Evolutionary conservation across 495 filamentous ascomycete species (phyloP), one percentile per base, ranked within the genome.

Genomic region (Daldinia caldariorum): DNA sequence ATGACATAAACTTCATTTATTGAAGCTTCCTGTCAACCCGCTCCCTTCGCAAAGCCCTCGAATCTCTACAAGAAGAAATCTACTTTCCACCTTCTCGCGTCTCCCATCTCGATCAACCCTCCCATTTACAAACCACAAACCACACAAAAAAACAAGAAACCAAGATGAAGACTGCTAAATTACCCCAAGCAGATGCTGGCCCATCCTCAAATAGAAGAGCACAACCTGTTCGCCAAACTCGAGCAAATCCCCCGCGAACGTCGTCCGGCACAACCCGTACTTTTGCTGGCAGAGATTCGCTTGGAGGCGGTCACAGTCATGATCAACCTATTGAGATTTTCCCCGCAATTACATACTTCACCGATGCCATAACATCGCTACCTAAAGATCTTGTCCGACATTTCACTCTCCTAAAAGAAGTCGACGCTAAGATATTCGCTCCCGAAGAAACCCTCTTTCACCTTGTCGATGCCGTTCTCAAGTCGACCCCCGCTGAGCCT

Each of bases 301-400:
- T 85, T 61, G 74, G 79, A 63, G 73, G 76, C 70, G 80, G 73
- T 56, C 82, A 80, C 31, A 77, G 74, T 39, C 77, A 77, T 31
- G 81, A 83, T 47, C 79, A 85, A 56, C 82, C 83, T 67, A 85
- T 84, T 77, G 81, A 89, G 69, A 85, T 99, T 82, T 96, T 94
- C 72, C 96, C 95, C 58, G 96, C 94, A 26, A 90, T 97, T 66
- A 94, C 92, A 31, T 91, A 94, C 81, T 99, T 98, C 79, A 91
- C 94, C 61, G 94, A 98, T 79, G 89, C 94, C 51, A 92, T 97
- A 71, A 90, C 91, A 18, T 94, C 96, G 26, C 89, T 99, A 5
- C 95, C 95, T 7, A 92, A 93, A 76, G 95, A 99, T 76, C 92
- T 97, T 58, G 92, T 97, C 61, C 87, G 93, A 66, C 94, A 99